These are phyloP conservation scores for Cyclostephanos invisitatus DNA, from an alignment of 108 stramenopile species.

Conservation along the genomic window DNA sequence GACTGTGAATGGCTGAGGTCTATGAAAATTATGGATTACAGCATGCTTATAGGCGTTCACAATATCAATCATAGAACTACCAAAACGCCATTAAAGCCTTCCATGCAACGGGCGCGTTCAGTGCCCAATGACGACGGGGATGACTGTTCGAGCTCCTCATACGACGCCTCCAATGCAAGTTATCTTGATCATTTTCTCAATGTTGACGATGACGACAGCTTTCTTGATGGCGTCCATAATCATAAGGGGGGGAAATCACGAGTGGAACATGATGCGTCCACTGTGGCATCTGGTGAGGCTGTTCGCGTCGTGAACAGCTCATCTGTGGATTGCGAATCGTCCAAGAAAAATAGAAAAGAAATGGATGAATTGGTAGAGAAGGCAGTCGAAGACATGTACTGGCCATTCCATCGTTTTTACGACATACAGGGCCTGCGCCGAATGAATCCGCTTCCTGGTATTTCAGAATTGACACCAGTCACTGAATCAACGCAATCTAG, in stretches of 20 bases:
- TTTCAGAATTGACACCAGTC: constrained; percentile 4
- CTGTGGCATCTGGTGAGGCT: constrained; percentile 17
- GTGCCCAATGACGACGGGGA: constrained; percentile 20
- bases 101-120: not conserved
- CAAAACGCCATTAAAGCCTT: constrained; percentile 3
- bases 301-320: constrained; percentile 16
- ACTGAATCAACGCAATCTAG: not conserved
- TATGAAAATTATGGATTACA: constrained; percentile 97
- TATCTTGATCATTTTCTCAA: constrained; percentile 44
- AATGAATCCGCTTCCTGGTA: constrained; percentile 52
- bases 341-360: constrained; percentile 23
- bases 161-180: constrained; percentile 34
- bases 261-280: constrained; percentile 12
- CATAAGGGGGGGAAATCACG: constrained; percentile 18
- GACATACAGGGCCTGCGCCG: constrained; percentile 77
- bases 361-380: constrained; percentile 65
- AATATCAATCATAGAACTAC: constrained; percentile 61
- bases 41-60: constrained; percentile 91
- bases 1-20: constrained; percentile 81
- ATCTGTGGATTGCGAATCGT: constrained; percentile 12
- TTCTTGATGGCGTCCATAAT: constrained; percentile 60
- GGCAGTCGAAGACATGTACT: constrained; percentile 84
- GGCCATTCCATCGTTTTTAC: constrained; percentile 85
- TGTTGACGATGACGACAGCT: constrained; percentile 87
- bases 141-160: constrained; percentile 25